phyloP scores from a whole-genome alignment of 805 yeast species.

The Danielozyma ontarioensis region DNA sequence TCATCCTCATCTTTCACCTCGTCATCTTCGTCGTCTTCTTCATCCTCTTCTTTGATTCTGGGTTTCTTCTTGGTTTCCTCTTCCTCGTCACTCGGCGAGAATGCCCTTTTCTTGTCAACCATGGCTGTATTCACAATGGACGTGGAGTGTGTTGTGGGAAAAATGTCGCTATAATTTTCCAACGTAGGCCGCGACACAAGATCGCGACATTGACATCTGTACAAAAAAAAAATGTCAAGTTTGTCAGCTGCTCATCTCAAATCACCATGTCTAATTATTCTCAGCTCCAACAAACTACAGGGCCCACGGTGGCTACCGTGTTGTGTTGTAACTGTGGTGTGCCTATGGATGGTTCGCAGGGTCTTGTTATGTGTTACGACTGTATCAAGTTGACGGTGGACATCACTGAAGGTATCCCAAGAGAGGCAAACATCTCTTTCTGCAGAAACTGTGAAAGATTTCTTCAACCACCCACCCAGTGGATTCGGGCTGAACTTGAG shows the following conservation, averaged over 20 bases:
- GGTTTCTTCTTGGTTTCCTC: not conserved
- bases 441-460: constrained; percentile 97
- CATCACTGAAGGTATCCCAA: constrained; percentile 85
- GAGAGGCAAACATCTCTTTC: constrained; percentile 89
- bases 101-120: not conserved
- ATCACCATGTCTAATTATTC: constrained; percentile 43
- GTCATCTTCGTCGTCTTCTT: constrained; percentile 5
- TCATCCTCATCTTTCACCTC: constrained; percentile 12
- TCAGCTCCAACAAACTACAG: constrained; percentile 31
- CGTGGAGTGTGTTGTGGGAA: not conserved
- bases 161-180: not conserved
- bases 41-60: constrained; percentile 8
- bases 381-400: constrained; percentile 93
- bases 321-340: constrained; percentile 98
- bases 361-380: constrained; percentile 94
- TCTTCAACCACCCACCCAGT: constrained; percentile 89
- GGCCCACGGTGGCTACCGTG: constrained; percentile 65
- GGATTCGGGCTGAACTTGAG: constrained; percentile 89
- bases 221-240: too few species aligned
- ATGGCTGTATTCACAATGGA: too few species aligned
- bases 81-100: not conserved
- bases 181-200: not conserved
- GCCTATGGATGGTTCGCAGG: constrained; percentile 93
- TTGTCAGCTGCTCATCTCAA: not conserved
- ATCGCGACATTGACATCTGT: not conserved